A percentile compares a stretch with the other conserved stretches of the same genome.
Conservation (phyloP, 106 monocot species). For the Hemerocallis citrina region DNA sequence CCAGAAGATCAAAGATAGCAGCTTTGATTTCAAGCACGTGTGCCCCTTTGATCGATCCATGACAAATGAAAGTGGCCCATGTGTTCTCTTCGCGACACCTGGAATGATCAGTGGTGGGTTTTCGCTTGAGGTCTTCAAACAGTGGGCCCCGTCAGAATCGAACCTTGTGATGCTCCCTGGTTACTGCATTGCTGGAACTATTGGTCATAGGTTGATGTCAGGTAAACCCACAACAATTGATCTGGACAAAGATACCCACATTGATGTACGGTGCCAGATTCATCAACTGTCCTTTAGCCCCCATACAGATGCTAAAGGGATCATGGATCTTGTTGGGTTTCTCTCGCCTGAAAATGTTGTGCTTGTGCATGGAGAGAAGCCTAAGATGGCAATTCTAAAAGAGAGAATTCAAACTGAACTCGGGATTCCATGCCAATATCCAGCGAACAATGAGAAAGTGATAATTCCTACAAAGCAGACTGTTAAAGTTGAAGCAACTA, state of each 20-base stretch:
- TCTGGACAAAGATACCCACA: slow-evolving; percentile 69
- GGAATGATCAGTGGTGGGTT: slow-evolving; percentile 99
- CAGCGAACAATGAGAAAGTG: slow-evolving; percentile 79
- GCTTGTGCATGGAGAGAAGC: slow-evolving; percentile 97
- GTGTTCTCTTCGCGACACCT: slow-evolving; percentile 96
- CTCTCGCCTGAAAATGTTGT: slow-evolving; percentile 79
- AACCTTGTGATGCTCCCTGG: slow-evolving; percentile 93
- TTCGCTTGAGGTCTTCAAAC: slow-evolving; percentile 96
- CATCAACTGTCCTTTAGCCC: slow-evolving; percentile 97
- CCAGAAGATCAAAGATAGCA: slow-evolving; percentile 84
- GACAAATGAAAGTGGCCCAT: slow-evolving; percentile 84
- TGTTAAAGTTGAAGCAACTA: slow-evolving; percentile 46
- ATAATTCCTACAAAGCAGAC: slow-evolving; percentile 35
- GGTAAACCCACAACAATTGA: slow-evolving; percentile 90
- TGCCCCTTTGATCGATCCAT: slow-evolving; percentile 73
- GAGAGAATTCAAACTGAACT: slow-evolving; percentile 73
- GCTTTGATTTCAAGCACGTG: slow-evolving; percentile 97
- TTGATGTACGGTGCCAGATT: slow-evolving; percentile 78
- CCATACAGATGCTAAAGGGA: slow-evolving; percentile 95
- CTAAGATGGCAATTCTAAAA: slow-evolving; percentile 74
- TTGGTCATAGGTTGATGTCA: slow-evolving; percentile 96
- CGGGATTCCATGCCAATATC: slow-evolving; percentile 62
- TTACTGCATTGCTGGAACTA: slow-evolving; percentile 92
- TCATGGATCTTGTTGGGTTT: slow-evolving; percentile 88
- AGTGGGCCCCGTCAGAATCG: slow-evolving; percentile 91